Base-by-base conservation (phyloP, 352 stramenopile species). In the Phytophthora chlamydospora region DNA sequence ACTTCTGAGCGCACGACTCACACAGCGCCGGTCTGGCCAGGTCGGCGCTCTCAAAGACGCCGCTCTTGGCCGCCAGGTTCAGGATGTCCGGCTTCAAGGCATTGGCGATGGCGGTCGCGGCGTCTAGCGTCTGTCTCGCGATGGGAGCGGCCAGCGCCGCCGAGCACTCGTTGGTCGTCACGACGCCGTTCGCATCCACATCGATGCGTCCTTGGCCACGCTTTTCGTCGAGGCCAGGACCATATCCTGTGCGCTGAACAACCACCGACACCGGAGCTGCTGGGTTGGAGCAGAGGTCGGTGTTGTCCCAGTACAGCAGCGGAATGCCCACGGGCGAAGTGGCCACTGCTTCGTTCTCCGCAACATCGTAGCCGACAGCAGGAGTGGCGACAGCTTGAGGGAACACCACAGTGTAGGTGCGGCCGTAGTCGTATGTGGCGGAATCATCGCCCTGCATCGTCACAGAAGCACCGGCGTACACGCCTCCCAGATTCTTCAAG, bases 371-470 rank as follows among this genome's bases (percentile, higher is more conserved):
- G 19, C 35, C 43, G 8, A 33, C 35, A 51, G 29, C n/a, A 42
- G 65, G 48, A 13, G 38, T 36, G n/a, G 12, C 71, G 54, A 91
- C 73, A 0, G 77, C 19, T 27, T 80, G 71, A 12, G 75, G 62
- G 34, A 93, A 92, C 16, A 48, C 69, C 1, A 91, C 52, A 0
- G 42, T 71, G 69, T 91, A 93, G 32, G 76, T 83, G 67, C 84
- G 78, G 12, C 86, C 86, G 55, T 67, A 93, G 59, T 95, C 82
- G 75, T 86, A 95, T 2, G 59, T 56, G 0, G 77, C 69, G 11
- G 72, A 71, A 59, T 82, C 79, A 41, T 88, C 72, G 16, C 84
- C 84, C 35, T 76, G 76, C 0, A 45, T 51, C 1, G 66, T 42
- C 14, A 91, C 80, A 0, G 43, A 58, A 2, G 61, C 66, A 3